phyloP scores from a whole-genome alignment of 1,284 basidiomycete species.

The Ustilago lituana region DNA sequence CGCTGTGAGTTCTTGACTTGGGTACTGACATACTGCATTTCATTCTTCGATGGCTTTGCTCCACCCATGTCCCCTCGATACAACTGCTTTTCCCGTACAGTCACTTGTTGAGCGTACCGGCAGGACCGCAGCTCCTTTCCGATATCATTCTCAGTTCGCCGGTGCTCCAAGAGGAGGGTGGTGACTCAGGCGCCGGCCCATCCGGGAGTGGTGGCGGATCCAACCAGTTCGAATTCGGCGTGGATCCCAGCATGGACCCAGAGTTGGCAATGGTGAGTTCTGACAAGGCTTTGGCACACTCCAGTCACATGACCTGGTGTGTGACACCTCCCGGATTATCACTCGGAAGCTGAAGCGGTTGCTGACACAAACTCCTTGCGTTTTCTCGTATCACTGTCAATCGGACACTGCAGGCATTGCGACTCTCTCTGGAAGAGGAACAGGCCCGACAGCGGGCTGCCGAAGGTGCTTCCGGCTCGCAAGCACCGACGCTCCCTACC shows the following conservation, averaged over 20 bases:
- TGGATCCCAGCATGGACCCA: slow-evolving; percentile 94
- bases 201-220: slow-evolving; percentile 65
- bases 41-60: not conserved
- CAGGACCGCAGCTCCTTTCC: slow-evolving; percentile 80
- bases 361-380: slow-evolving; percentile 16
- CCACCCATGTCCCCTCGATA: too few species aligned
- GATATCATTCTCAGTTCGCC: slow-evolving; percentile 84
- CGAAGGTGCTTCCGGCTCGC: slow-evolving; percentile 43
- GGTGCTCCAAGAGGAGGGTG: slow-evolving; percentile 81
- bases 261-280: slow-evolving; percentile 89
- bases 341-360: slow-evolving; percentile 1
- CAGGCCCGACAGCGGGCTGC: slow-evolving; percentile 77
- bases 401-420: slow-evolving; percentile 93
- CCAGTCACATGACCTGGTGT: not conserved
- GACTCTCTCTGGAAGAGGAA: slow-evolving; percentile 97
- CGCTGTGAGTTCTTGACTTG: not conserved
- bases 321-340: not conserved
- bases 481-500: slow-evolving; percentile 43
- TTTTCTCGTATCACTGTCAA: not conserved
- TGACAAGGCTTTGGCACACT: not conserved
- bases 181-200: slow-evolving; percentile 69
- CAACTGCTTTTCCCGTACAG: slow-evolving; percentile 33
- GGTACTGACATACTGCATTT: not conserved
- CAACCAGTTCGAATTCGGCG: slow-evolving; percentile 78
- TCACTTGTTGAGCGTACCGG: slow-evolving; percentile 82